A percentile compares a stretch with the other conserved stretches of the same genome.
phyloP scores from a whole-genome alignment of 257 asterid species.

The Solanum verrucosum region DNA sequence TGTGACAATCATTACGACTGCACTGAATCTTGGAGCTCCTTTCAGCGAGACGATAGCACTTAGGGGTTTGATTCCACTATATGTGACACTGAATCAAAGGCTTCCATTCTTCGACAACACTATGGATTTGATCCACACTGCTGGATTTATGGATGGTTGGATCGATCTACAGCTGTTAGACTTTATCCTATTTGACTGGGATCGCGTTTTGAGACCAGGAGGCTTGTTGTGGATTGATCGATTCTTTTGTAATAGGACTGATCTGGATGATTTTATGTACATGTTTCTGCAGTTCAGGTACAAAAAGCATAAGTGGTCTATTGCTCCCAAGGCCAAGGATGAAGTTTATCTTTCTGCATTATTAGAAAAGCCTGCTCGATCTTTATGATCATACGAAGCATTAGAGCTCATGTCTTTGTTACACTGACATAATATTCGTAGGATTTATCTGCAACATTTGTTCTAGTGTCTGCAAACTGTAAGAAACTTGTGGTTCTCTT shows the following conservation, averaged over 20 bases:
- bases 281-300: constrained; percentile 91
- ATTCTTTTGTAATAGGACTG: constrained; percentile 73
- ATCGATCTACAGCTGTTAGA: constrained; percentile 68
- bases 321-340: constrained; percentile 68
- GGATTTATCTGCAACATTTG: neutral
- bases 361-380: constrained; percentile 82
- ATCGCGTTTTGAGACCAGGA: constrained; percentile 76
- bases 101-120: constrained; percentile 88
- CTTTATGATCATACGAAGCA: constrained; percentile 21
- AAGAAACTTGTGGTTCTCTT: neutral
- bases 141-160: constrained; percentile 92
- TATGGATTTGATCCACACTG: constrained; percentile 75
- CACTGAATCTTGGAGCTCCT: constrained; percentile 82
- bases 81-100: constrained; percentile 69
- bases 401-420: neutral
- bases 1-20: constrained; percentile 62
- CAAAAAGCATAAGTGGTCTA: constrained; percentile 70
- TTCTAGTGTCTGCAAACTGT: neutral
- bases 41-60: constrained; percentile 78
- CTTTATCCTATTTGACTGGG: constrained; percentile 87
- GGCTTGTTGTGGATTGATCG: constrained; percentile 80
- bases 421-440: neutral
- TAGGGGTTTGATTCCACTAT: constrained; percentile 69
- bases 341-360: constrained; percentile 79
- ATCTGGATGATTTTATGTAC: constrained; percentile 73